Conservation (phyloP, 2,329 filamentous ascomycete species). For the Nakataea oryzae region DNA sequence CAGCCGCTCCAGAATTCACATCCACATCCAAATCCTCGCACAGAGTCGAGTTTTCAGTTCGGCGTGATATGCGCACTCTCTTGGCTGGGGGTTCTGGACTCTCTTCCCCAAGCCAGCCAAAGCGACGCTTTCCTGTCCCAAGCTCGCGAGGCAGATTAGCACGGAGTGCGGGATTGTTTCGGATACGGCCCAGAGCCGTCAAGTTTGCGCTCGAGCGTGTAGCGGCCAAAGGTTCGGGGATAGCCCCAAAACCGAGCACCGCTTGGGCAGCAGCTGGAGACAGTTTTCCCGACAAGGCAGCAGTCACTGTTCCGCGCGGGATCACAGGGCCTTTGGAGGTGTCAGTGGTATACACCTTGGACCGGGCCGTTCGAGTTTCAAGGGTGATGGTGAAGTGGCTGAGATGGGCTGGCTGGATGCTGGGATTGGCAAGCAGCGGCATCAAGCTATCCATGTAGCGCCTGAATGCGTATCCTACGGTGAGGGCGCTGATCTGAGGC, state of each 20-base stretch:
- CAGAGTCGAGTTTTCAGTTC: background rate
- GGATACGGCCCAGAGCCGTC: background rate
- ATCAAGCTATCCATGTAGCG: slow-evolving; percentile 23
- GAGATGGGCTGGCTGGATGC: slow-evolving; percentile 28
- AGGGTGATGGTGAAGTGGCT: slow-evolving; percentile 24
- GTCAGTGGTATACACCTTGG: background rate
- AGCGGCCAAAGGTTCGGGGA: background rate
- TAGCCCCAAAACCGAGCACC: background rate
- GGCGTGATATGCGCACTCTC: background rate
- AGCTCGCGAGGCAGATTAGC: background rate
- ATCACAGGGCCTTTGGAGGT: background rate
- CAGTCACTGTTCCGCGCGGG: background rate
- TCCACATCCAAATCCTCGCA: background rate
- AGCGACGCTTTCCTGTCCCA: background rate
- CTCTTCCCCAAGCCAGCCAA: background rate
- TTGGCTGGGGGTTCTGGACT: background rate
- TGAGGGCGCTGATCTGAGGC: slow-evolving; percentile 22
- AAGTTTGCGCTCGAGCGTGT: background rate
- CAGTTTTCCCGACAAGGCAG: background rate
- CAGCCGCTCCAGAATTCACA: background rate
- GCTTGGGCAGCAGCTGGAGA: background rate
- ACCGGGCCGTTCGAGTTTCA: background rate
- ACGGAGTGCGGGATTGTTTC: background rate
- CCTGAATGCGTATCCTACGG: slow-evolving; percentile 22
- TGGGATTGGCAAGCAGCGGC: slow-evolving; percentile 18